Evolutionary conservation across 129 eudicot genomes (phyloP).

Genomic region (Erigeron canadensis): DNA sequence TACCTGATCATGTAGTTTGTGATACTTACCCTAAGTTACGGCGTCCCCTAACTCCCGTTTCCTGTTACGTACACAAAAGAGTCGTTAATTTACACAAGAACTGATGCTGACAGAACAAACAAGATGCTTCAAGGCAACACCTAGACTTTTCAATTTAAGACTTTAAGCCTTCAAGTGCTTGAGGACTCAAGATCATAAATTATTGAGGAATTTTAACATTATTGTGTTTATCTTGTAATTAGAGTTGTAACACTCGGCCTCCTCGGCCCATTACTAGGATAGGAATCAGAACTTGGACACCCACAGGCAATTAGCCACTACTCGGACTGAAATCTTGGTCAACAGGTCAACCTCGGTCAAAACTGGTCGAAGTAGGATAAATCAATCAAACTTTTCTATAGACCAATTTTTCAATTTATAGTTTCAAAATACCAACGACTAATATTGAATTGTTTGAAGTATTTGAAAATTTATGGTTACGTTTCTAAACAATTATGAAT

Average conservation of each 20-base stretch:
- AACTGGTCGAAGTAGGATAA: too few relatives aligned
- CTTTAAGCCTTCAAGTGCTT: neutral
- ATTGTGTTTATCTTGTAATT: neutral
- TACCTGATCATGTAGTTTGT: neutral
- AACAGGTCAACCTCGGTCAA: too few relatives aligned
- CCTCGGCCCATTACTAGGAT: too few relatives aligned
- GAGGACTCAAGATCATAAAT: neutral
- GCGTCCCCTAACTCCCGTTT: slow-evolving; percentile 41
- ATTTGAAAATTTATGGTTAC: too few relatives aligned
- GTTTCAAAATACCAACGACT: neutral
- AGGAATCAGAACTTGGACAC: too few relatives aligned
- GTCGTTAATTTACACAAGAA: slow-evolving; percentile 8
- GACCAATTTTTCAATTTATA: neutral
- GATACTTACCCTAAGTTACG: slow-evolving; percentile 59
- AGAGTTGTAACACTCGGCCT: too few relatives aligned
- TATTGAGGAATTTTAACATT: neutral
- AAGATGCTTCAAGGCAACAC: neutral
- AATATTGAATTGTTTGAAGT: neutral
- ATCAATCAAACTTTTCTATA: too few relatives aligned
- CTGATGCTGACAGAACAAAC: neutral
- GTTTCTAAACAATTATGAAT: too few relatives aligned
- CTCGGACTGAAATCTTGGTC: too few relatives aligned
- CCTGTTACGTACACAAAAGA: slow-evolving; percentile 31
- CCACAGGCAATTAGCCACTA: too few relatives aligned
- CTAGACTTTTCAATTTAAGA: neutral